phyloP scores from a whole-genome alignment of 2,329 filamentous ascomycete species.

The Colletotrichum eremochloae region DNA sequence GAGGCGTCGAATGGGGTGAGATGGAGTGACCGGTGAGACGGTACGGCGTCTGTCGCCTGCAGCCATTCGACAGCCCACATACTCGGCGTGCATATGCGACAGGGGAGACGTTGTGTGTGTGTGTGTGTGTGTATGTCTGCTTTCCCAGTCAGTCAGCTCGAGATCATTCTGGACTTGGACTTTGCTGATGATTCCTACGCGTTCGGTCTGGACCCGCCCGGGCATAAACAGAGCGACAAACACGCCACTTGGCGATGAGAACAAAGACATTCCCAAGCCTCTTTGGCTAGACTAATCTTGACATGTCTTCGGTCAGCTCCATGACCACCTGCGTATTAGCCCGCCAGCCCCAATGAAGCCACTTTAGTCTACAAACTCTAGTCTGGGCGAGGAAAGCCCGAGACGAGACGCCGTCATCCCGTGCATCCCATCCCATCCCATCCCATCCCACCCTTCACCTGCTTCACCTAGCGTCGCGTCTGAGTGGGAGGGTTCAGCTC shows the following conservation, averaged over 20 bases:
- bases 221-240: background rate
- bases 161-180: background rate
- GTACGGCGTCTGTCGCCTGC: constrained; percentile 3
- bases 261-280: background rate
- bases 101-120: too few relatives aligned
- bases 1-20: background rate
- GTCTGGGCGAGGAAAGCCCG: background rate
- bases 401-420: background rate
- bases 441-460: background rate
- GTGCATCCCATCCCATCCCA: background rate
- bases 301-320: constrained; percentile 4
- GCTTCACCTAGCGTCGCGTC: constrained; percentile 9
- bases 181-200: background rate
- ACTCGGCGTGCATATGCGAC: constrained; percentile 7
- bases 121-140: background rate
- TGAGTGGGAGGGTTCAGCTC: constrained; percentile 19
- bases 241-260: background rate
- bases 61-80: constrained; percentile 12
- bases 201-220: background rate
- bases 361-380: background rate
- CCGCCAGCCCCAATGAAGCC: background rate
- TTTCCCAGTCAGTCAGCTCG: background rate
- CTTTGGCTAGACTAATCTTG: background rate
- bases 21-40: constrained; percentile 24
- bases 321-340: background rate